phyloP scores from a whole-genome alignment of 2,329 filamentous ascomycete genomes.

The Scedosporium apiospermum region DNA sequence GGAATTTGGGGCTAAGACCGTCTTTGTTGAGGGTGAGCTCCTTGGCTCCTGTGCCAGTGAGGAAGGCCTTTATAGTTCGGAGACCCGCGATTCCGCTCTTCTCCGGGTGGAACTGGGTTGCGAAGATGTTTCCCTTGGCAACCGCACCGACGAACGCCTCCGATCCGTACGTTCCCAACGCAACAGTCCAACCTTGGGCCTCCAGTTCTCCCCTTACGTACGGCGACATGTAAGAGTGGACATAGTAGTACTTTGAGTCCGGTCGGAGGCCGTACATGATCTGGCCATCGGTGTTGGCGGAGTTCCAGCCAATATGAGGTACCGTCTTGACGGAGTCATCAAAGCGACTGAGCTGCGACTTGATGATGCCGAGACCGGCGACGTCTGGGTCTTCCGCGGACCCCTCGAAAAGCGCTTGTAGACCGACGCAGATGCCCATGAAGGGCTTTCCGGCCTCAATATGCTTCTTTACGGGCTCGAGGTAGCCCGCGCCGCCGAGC shows the following conservation, averaged over 20 bases:
- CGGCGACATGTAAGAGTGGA: constrained; percentile 84
- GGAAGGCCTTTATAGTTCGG: constrained; percentile 73
- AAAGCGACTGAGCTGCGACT: constrained; percentile 64
- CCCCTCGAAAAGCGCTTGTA: constrained; percentile 82
- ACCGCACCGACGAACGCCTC: constrained; percentile 91
- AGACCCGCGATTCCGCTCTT: constrained; percentile 90
- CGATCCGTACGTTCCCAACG: constrained; percentile 75
- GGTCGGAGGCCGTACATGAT: constrained; percentile 69
- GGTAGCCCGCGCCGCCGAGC: constrained; percentile 70
- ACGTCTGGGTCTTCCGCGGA: constrained; percentile 70
- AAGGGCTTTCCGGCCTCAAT: constrained; percentile 91
- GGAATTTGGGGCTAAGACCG: constrained; percentile 18
- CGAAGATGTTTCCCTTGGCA: constrained; percentile 74
- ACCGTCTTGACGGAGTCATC: constrained; percentile 72
- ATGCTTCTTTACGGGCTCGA: constrained; percentile 73
- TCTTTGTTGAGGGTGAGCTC: constrained; percentile 26
- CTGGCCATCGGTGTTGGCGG: constrained; percentile 54
- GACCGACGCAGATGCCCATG: constrained; percentile 92
- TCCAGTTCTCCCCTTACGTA: constrained; percentile 69
- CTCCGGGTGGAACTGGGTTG: constrained; percentile 95
- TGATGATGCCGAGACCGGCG: constrained; percentile 67
- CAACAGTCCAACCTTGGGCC: constrained; percentile 79
- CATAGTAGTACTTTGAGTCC: constrained; percentile 95
- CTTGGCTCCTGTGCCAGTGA: constrained; percentile 57
- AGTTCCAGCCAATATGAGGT: constrained; percentile 99